These are phyloP conservation scores for Limonium bicolor DNA, from an alignment of 148 eudicot species.

Conservation along the genomic window DNA sequence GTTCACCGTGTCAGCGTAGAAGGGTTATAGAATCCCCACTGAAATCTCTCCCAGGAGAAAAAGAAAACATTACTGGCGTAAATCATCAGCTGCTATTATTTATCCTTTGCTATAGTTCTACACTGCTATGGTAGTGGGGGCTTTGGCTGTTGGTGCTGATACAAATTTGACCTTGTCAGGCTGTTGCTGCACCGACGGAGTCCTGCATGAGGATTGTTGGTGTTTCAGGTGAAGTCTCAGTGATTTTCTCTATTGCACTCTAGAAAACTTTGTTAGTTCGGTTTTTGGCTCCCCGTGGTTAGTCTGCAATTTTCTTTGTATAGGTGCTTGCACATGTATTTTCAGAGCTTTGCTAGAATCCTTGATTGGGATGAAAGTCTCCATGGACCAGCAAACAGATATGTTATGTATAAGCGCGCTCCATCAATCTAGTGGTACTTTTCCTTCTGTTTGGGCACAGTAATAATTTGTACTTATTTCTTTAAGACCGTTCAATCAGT, in stretches of 20 bases:
- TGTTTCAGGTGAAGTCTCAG: constrained; percentile 32
- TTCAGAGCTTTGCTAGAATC: constrained; percentile 51
- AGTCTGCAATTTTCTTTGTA: constrained; percentile 5
- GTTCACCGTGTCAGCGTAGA: constrained; percentile 8
- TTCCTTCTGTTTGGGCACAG: background rate
- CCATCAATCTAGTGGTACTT: constrained; percentile 79
- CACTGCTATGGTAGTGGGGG: background rate
- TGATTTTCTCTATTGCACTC: constrained; percentile 3
- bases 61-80: background rate
- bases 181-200: constrained; percentile 46
- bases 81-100: constrained; percentile 2
- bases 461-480: background rate
- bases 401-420: constrained; percentile 31
- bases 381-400: constrained; percentile 24
- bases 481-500: background rate
- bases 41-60: constrained; percentile 2
- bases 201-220: constrained; percentile 33
- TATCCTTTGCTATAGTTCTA: background rate
- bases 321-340: constrained; percentile 33
- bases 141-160: background rate
- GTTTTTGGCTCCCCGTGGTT: background rate
- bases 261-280: background rate
- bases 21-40: constrained; percentile 4
- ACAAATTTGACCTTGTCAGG: background rate
- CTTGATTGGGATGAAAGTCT: constrained; percentile 46